A percentile compares a stretch with the other conserved stretches of the same genome.
Conservation (phyloP, 2,329 filamentous ascomycete genomes). For the Orbilia oligospora region DNA sequence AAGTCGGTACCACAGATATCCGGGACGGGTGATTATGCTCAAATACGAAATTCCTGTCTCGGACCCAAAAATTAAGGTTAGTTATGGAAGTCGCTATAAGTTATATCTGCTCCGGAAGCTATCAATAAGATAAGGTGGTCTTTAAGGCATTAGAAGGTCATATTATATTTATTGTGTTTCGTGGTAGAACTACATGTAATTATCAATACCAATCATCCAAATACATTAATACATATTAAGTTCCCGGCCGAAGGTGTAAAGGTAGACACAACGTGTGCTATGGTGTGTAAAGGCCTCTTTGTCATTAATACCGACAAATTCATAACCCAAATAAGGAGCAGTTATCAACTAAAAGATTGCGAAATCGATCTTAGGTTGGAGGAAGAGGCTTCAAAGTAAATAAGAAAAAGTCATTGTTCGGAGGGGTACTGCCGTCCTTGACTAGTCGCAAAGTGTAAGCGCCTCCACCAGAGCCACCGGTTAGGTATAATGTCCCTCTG, state of each 20-base stretch:
- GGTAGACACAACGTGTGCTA: too few species aligned
- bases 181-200: not conserved
- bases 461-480: not conserved
- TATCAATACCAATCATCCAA: not conserved
- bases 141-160: not conserved
- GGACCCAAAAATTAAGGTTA: too few species aligned
- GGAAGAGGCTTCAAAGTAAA: too few species aligned
- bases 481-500: not conserved
- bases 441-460: not conserved
- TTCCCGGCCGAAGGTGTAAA: too few species aligned
- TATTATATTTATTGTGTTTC: not conserved
- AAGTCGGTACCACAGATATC: not conserved
- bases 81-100: too few species aligned
- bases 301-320: too few species aligned
- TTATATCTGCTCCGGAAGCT: too few species aligned
- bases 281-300: too few species aligned
- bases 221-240: not conserved
- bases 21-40: not conserved
- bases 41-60: not conserved
- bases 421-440: not conserved
- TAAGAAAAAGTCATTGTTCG: not conserved
- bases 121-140: too few species aligned
- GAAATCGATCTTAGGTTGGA: too few species aligned
- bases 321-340: too few species aligned
- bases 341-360: too few species aligned